phyloP scores from a whole-genome alignment of 345 rosid species.

The Laguncularia racemosa region DNA sequence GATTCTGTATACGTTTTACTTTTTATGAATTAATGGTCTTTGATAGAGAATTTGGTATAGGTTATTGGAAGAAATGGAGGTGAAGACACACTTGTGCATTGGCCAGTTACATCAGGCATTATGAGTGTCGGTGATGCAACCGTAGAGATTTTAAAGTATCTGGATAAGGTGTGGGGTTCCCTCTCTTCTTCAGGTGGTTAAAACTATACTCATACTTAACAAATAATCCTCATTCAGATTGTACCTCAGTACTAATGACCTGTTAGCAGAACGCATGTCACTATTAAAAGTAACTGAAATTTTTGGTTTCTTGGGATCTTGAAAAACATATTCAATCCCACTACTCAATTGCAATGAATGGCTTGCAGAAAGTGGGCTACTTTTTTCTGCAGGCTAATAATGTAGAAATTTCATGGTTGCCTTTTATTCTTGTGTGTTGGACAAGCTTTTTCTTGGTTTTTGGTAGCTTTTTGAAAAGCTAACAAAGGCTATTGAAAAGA shows the following conservation, averaged over 20 bases:
- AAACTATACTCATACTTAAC: conserved; percentile 1
- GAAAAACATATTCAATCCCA: too few species aligned
- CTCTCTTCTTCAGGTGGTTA: conserved; percentile 71
- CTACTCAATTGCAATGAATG: too few species aligned
- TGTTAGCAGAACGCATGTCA: not conserved
- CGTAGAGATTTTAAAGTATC: conserved; percentile 68
- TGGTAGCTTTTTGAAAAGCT: too few species aligned
- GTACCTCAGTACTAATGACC: too few species aligned
- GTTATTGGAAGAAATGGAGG: conserved; percentile 78
- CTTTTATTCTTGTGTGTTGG: too few species aligned
- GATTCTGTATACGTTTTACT: not conserved
- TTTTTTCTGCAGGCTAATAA: too few species aligned
- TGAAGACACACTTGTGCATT: conserved; percentile 93
- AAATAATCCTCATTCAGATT: not conserved
- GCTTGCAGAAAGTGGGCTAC: too few species aligned
- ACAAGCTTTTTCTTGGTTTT: too few species aligned
- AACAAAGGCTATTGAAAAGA: too few species aligned
- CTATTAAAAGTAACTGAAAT: not conserved
- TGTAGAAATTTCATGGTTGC: too few species aligned
- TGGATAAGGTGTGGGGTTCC: conserved; percentile 73
- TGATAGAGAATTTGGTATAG: conserved; percentile 24
- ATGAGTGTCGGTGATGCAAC: conserved; percentile 71
- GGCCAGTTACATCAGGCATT: conserved; percentile 74
- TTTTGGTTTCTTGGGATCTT: too few species aligned
- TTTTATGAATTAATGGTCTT: not conserved